Percentiles rank a stretch among this genome's conserved stretches.
Conservation (phyloP, 1,139 yeast species). For the Geotrichum fermentans region DNA sequence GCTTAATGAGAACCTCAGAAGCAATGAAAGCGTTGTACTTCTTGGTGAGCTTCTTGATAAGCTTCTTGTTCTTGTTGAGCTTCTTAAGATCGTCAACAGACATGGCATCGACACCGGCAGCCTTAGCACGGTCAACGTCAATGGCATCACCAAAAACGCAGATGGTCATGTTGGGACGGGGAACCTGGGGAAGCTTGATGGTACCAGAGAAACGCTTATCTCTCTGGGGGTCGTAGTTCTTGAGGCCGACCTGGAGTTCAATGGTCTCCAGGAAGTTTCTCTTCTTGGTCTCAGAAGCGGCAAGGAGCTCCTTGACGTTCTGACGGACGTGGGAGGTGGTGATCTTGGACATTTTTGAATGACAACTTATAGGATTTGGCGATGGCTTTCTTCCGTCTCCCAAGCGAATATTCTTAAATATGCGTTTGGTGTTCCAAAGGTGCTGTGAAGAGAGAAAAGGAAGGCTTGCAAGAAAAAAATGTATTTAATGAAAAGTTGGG, state of each 20-base stretch:
- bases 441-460: conserved; percentile 16
- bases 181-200: conserved; percentile 96
- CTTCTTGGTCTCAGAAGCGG: conserved; percentile 97
- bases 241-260: conserved; percentile 98
- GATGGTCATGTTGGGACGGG: conserved; percentile 99
- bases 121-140: conserved; percentile 99
- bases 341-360: conserved; percentile 78
- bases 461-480: not conserved
- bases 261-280: conserved; percentile 99
- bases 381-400: conserved; percentile 35
- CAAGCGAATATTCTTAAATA: conserved; percentile 34
- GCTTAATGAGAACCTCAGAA: conserved; percentile 98
- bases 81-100: conserved; percentile 99
- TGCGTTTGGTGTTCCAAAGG: conserved; percentile 21
- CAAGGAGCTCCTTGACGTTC: conserved; percentile 88
- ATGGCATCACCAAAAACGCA: conserved; percentile 99
- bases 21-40: conserved; percentile 99
- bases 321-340: conserved; percentile 93
- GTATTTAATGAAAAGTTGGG: not conserved
- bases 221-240: conserved; percentile 99
- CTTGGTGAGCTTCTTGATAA: conserved; percentile 99
- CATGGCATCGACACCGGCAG: conserved; percentile 99
- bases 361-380: conserved; percentile 22
- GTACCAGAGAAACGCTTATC: conserved; percentile 99
- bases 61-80: conserved; percentile 99